Conservation (phyloP, 768 basidiomycete species). For the Suillus decipiens region DNA sequence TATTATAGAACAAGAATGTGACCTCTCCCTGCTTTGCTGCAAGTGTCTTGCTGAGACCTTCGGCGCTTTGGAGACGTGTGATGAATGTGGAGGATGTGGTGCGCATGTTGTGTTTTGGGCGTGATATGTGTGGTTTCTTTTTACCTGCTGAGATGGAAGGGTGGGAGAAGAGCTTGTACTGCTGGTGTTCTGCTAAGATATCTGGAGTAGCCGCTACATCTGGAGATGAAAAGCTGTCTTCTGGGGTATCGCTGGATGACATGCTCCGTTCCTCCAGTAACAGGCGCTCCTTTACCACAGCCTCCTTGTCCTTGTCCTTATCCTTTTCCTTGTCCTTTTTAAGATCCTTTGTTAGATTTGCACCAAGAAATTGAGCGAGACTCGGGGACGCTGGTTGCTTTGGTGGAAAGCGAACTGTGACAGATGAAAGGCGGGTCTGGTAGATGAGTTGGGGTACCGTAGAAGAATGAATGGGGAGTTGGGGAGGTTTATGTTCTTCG, state of each 20-base stretch:
- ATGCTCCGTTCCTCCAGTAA: constrained; percentile 63
- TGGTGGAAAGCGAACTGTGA: constrained; percentile 63
- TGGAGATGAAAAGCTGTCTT: constrained; percentile 50
- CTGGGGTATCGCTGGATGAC: constrained; percentile 81
- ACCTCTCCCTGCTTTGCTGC: constrained; percentile 82
- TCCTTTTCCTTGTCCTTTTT: constrained; percentile 55
- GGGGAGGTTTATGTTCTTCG: constrained; percentile 77
- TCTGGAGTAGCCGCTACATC: constrained; percentile 36
- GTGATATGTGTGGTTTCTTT: constrained; percentile 63
- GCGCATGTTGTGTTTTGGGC: constrained; percentile 90
- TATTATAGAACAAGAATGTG: constrained; percentile 86
- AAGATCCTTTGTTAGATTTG: constrained; percentile 56
- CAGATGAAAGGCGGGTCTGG: constrained; percentile 64
- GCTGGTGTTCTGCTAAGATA: constrained; percentile 40
- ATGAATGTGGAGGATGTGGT: constrained; percentile 94
- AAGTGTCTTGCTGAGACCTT: constrained; percentile 71
- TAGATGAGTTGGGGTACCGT: constrained; percentile 37
- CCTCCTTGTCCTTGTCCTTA: constrained; percentile 44
- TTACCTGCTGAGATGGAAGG: constrained; percentile 42
- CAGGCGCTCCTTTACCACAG: constrained; percentile 35
- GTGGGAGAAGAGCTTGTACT: constrained; percentile 61
- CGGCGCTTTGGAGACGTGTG: constrained; percentile 78
- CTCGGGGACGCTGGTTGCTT: constrained; percentile 60
- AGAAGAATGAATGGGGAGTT: constrained; percentile 41
- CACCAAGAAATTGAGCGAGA: constrained; percentile 67